Percentiles rank a stretch among this genome's conserved stretches.
Conservation (phyloP, 2,329 filamentous ascomycete genomes). For the Geosmithia flava region DNA sequence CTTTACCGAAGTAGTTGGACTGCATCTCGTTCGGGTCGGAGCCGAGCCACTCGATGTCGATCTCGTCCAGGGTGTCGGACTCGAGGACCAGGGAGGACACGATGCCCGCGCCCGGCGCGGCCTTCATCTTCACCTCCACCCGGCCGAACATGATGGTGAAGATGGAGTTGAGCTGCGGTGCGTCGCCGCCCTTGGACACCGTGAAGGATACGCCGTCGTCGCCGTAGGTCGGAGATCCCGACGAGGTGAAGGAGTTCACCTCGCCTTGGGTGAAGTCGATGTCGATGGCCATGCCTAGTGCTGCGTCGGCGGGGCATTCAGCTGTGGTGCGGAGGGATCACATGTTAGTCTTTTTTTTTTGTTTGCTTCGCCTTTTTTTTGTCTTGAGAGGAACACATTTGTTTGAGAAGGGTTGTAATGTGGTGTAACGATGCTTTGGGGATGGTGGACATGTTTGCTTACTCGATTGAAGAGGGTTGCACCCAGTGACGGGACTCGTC, state of each 20-base stretch:
- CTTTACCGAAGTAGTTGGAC: constrained; percentile 95
- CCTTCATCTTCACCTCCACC: constrained; percentile 74
- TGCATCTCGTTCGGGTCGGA: constrained; percentile 68
- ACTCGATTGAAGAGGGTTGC: constrained; percentile 23
- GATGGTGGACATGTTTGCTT: constrained; percentile 6
- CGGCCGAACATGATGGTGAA: constrained; percentile 99
- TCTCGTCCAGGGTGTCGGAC: constrained; percentile 88
- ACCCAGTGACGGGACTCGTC: constrained; percentile 14
- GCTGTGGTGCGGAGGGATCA: neutral
- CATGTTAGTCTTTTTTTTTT: neutral
- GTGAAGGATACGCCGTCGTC: constrained; percentile 71
- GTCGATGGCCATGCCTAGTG: constrained; percentile 68
- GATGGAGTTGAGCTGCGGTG: constrained; percentile 74
- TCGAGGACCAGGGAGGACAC: constrained; percentile 86
- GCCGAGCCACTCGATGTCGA: constrained; percentile 95
- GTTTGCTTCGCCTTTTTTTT: neutral
- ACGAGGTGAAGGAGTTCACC: constrained; percentile 67
- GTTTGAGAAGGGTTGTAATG: too few species aligned
- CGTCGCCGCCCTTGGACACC: constrained; percentile 64
- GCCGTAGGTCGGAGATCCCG: constrained; percentile 60
- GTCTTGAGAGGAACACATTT: neutral
- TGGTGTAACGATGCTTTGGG: too few species aligned
- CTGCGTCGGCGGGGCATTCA: constrained; percentile 61
- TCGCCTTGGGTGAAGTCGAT: constrained; percentile 72
- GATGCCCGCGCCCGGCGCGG: constrained; percentile 79